Conservation (phyloP, 176 grass and related monocot species). For the Oryza rufipogon region DNA sequence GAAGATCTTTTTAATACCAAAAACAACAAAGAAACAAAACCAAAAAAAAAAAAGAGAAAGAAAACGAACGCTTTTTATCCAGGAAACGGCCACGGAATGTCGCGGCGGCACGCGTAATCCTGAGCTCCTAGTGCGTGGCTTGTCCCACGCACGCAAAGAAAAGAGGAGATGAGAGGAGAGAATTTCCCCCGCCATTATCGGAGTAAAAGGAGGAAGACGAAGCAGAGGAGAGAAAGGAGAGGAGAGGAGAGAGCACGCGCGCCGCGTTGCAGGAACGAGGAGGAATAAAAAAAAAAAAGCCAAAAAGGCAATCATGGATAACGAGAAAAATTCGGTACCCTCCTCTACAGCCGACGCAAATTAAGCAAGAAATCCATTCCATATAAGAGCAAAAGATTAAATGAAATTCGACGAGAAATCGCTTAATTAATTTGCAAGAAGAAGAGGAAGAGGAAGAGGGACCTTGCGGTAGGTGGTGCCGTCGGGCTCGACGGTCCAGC, state of each 20-base stretch:
- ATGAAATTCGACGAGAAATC: neutral
- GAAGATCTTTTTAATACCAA: neutral
- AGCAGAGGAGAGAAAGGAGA: too few species aligned
- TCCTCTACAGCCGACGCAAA: neutral
- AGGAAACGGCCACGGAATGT: neutral
- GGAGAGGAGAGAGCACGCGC: slow-evolving; percentile 14
- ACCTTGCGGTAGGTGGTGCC: slow-evolving; percentile 93
- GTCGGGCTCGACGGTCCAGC: slow-evolving; percentile 79
- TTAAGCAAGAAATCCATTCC: neutral
- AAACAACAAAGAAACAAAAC: neutral
- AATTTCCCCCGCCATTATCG: neutral
- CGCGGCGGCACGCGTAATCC: neutral
- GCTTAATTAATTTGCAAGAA: neutral
- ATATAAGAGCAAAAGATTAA: neutral
- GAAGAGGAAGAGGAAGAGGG: neutral
- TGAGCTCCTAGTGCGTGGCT: too few species aligned
- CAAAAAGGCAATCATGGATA: neutral
- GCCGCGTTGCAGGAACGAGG: neutral
- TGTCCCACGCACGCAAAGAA: too few species aligned
- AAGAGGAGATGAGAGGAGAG: neutral
- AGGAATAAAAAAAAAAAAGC: neutral
- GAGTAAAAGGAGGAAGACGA: neutral
- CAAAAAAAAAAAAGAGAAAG: neutral
- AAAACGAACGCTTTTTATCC: neutral
- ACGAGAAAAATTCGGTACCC: neutral